Evolutionary conservation across 1,284 basidiomycete genomes (phyloP), one percentile per base, ranked within the genome.

Genomic region (Trichosporon sp.): DNA sequence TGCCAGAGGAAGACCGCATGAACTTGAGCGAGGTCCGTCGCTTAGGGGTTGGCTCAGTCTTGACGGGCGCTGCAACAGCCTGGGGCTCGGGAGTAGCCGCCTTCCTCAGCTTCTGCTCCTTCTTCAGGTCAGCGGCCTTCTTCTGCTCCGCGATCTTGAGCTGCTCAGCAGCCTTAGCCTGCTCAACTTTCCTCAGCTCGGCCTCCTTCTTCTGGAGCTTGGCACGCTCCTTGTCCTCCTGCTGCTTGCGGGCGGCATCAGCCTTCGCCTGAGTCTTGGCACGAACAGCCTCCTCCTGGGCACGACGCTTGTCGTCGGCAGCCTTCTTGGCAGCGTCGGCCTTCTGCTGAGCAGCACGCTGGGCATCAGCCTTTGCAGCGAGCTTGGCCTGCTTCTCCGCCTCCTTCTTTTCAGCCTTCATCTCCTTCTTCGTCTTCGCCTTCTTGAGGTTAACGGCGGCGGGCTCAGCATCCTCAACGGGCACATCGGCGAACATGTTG

Each of bases 381-480:
- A 65, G 61, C 68, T 71, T 69, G 11, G 67, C 67, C 14, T 65
- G 65, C 66, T 70, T 76, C 26, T 78, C 78, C 16, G 71, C 74
- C 8, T 73, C 77, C 78, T 78, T 78, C 32, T 78, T 91, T 76
- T 93, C 91, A 68, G 88, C 87, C 54, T 89, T 87, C 35, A 94
- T 85, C 76, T 92, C 90, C 76, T 90, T 89, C 84, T 92, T 93
- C 81, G 92, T 90, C 79, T 92, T 81, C n/a, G 68, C n/a, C 70
- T 80, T 80, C 4, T 73, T 70, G 10, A 70, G 70, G 11, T 69
- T 35, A 11, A 63, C 56, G 2, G 61, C 35, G 11, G 71, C 67
- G 2, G 32, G 46, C 11, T 67, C 71, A 12, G 64, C 48, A 14
- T 21, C 69, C 11, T 48, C 48, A 37, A 66, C 19, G 19, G 54